Evolutionary conservation across 805 yeast genomes (phyloP).

Genomic region (Candida verbasci): DNA sequence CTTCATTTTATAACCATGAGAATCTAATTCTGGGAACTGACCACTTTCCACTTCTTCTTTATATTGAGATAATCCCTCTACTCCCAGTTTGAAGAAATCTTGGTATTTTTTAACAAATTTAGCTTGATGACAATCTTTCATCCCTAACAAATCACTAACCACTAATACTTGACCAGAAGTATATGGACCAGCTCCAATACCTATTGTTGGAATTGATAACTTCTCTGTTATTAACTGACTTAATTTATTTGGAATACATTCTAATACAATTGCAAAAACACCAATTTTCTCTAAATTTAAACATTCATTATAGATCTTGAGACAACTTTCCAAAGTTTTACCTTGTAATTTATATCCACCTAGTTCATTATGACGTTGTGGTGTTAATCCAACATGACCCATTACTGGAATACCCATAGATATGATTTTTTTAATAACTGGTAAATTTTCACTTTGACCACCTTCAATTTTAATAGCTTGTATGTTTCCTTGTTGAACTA

Average conservation of each 20-base stretch:
- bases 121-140: constrained; percentile 52
- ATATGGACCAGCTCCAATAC: constrained; percentile 88
- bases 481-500: constrained; percentile 53
- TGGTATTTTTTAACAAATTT: constrained; percentile 76
- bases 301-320: constrained; percentile 62
- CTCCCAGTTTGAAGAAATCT: constrained; percentile 45
- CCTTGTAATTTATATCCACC: constrained; percentile 94
- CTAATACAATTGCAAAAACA: constrained; percentile 68
- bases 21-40: constrained; percentile 56
- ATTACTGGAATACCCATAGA: constrained; percentile 79
- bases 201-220: constrained; percentile 76
- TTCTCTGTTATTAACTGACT: constrained; percentile 60
- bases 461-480: constrained; percentile 87
- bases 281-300: constrained; percentile 69
- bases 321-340: constrained; percentile 48
- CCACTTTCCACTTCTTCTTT: constrained; percentile 51
- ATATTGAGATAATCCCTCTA: constrained; percentile 50
- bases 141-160: constrained; percentile 77
- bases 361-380: constrained; percentile 72
- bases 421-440: constrained; percentile 53
- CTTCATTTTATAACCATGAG: constrained; percentile 67
- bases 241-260: constrained; percentile 77
- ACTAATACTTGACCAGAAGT: constrained; percentile 91
- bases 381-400: constrained; percentile 91
- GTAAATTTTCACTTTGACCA: constrained; percentile 49